These are phyloP conservation scores for Pythium phragmiticola DNA, from an alignment of 352 stramenopile genomes.

Conservation along the genomic window DNA sequence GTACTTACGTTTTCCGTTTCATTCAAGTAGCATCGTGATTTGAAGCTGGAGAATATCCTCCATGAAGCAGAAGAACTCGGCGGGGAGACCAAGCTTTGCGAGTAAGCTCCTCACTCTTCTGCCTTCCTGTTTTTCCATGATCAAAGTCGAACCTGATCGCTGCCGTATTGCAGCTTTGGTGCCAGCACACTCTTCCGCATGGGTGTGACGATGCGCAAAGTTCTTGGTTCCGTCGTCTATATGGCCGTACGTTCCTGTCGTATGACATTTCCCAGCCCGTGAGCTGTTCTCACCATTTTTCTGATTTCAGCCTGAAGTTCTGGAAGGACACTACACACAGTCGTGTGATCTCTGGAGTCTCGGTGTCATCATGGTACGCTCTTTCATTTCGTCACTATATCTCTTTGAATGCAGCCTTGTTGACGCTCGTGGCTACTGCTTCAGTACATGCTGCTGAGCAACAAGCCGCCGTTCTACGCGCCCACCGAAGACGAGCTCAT, in stretches of 20 bases:
- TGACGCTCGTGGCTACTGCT: not conserved
- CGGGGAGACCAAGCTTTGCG: slow-evolving; percentile 75
- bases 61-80: slow-evolving; percentile 50
- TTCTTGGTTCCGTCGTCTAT: slow-evolving; percentile 80
- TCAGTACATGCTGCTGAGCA: slow-evolving; percentile 84
- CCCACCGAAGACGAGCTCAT: slow-evolving; percentile 70
- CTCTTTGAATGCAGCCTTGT: not conserved
- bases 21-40: slow-evolving; percentile 54
- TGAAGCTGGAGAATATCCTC: slow-evolving; percentile 86
- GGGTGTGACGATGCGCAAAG: slow-evolving; percentile 74
- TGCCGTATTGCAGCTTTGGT: slow-evolving; percentile 50
- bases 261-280: not conserved
- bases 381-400: not conserved
- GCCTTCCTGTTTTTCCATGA: not conserved
- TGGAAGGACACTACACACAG: slow-evolving; percentile 73
- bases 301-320: slow-evolving; percentile 47
- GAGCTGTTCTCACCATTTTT: not conserved
- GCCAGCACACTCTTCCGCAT: slow-evolving; percentile 76
- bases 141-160: not conserved
- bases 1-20: not conserved
- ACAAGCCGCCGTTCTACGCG: slow-evolving; percentile 67
- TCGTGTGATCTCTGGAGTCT: slow-evolving; percentile 83
- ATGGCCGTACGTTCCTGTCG: slow-evolving; percentile 60
- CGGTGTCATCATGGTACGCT: slow-evolving; percentile 71
- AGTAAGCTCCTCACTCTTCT: slow-evolving; percentile 39